Percentiles rank a stretch among this genome's conserved stretches.
Evolutionary conservation across 108 stramenopile species (phyloP).

Genomic region (Pseudonitzschia pungens): DNA sequence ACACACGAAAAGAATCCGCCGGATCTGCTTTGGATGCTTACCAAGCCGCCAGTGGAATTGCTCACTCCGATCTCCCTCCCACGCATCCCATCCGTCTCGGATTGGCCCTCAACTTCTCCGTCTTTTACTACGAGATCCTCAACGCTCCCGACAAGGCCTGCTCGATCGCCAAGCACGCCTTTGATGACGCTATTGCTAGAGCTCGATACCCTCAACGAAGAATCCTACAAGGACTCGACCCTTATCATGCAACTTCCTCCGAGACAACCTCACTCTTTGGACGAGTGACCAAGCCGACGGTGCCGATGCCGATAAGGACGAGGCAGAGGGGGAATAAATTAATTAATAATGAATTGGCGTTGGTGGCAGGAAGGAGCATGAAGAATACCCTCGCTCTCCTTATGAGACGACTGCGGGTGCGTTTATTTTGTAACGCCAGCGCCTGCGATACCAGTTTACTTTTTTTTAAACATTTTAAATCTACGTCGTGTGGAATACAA

Average conservation of each 20-base stretch:
- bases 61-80: conserved; percentile 95
- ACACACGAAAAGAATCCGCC: conserved; percentile 89
- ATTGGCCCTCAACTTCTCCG: conserved; percentile 99
- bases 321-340: conserved; percentile 26
- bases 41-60: conserved; percentile 94
- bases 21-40: conserved; percentile 96
- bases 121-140: conserved; percentile 99
- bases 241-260: conserved; percentile 99
- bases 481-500: too few relatives aligned
- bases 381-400: too few relatives aligned
- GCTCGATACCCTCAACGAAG: conserved; percentile 98
- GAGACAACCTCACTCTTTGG: conserved; percentile 99
- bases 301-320: conserved; percentile 68
- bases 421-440: too few relatives aligned
- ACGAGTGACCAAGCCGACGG: conserved; percentile 95
- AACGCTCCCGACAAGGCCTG: conserved; percentile 95
- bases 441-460: too few relatives aligned
- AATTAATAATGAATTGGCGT: too few relatives aligned
- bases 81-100: conserved; percentile 99
- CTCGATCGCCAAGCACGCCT: conserved; percentile 98
- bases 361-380: too few relatives aligned
- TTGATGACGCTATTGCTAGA: conserved; percentile 99
- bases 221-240: conserved; percentile 99
- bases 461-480: too few relatives aligned
- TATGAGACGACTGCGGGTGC: too few relatives aligned